Base-by-base conservation (phyloP, 768 basidiomycete genomes). In the Termitomyces sp. region DNA sequence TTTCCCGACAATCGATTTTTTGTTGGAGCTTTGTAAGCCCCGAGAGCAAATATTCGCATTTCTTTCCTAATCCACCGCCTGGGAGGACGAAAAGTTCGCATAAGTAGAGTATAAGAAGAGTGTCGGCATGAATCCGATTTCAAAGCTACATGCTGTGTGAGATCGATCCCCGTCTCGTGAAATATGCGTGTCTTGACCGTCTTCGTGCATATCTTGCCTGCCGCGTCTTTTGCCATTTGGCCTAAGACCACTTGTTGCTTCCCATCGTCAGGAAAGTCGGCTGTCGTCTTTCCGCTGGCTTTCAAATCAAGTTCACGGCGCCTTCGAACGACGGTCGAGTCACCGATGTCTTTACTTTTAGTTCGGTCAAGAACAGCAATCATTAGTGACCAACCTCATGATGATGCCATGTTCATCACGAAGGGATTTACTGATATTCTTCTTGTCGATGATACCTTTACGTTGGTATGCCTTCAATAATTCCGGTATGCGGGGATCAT, bases 221-320 rank as follows among this genome's bases (percentile, higher is more conserved):
- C 60, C 1, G 68, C 66, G 49, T 74, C 73, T 45, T 69, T 70
- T 11, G 62, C 62, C 66, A 75, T 67, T 60, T 73, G 70, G 37
- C 70, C 68, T 7, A 70, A 44, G 17, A 75, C 63, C 14, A 74
- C 65, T 37, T 73, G 68, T 3, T 65, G 55, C 54, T 72, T 75
- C 3, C 63, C 62, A 2, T 50, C 57, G 17, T 71, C 68, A 11
- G 64, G 59, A 11, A 73, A 62, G 7, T 62, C 55, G 14, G 43
- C 54, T 1, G 70, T 75, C 12, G 70, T 72, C 4, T 58, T 58
- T 11, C 66, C 57, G 52, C 73, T 71, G 3, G 61, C 72, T 19
- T 58, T 55, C 4, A 73, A 56, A 12, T 70, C 70, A 11, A 72
- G 61, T 21, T 58, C 58, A 54, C 66, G 65, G 42, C 60, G 57